phyloP scores from a whole-genome alignment of 805 yeast genomes.

The Candida alai region DNA sequence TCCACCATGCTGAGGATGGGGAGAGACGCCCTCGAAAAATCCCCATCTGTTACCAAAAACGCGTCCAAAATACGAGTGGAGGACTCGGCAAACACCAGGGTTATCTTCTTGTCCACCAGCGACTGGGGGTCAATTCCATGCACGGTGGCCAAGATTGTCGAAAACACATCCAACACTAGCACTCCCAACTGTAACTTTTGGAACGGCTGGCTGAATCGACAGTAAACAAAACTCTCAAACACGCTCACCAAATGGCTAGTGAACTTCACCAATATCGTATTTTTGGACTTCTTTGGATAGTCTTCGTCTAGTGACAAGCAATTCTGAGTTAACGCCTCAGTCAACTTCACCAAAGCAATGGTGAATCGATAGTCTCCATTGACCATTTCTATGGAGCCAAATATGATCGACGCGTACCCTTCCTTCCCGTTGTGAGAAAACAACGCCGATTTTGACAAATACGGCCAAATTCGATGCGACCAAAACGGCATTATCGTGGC shows the following conservation, averaged over 20 bases:
- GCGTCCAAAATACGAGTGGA: conserved; percentile 49
- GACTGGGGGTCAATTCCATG: conserved; percentile 49
- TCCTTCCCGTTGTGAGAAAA: conserved; percentile 58
- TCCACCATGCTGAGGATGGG: conserved; percentile 54
- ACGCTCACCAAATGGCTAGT: conserved; percentile 57
- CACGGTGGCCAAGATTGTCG: conserved; percentile 47
- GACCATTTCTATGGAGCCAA: conserved; percentile 72
- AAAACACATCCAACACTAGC: conserved; percentile 50
- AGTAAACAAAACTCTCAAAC: conserved; percentile 68
- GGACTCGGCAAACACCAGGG: conserved; percentile 48
- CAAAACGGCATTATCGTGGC: conserved; percentile 43
- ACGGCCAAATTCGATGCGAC: conserved; percentile 76
- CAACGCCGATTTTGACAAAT: conserved; percentile 62
- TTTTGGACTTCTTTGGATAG: conserved; percentile 34
- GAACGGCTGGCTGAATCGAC: conserved; percentile 55
- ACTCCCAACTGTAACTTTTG: conserved; percentile 64
- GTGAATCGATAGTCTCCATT: conserved; percentile 66
- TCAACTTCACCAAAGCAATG: conserved; percentile 52
- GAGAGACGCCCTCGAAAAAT: conserved; percentile 48
- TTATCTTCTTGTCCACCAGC: conserved; percentile 34
- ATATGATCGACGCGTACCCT: conserved; percentile 55
- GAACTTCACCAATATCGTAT: conserved; percentile 53
- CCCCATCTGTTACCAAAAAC: conserved; percentile 51
- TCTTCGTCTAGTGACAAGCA: conserved; percentile 27
- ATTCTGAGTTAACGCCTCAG: conserved; percentile 49